Base-by-base conservation (phyloP, 108 stramenopile genomes). In the Cyclotella baltica region DNA sequence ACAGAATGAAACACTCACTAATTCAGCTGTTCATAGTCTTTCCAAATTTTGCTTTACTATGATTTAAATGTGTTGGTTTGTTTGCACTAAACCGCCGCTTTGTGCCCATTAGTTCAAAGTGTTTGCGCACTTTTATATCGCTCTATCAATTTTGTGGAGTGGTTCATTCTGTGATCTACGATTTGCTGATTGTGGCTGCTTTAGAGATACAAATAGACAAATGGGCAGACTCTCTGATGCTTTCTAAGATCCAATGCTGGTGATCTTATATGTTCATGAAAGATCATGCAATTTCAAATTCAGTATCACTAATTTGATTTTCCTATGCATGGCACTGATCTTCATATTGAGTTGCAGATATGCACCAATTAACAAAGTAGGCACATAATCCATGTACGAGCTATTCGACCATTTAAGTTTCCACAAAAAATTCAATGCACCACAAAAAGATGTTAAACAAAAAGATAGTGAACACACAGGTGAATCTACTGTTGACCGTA, bases 391-490 rank as follows among this genome's bases (percentile, higher is more conserved):
- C 70, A 20, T 59, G 30, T 25, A 56, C 67, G 13, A 69, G 66
- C 25, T 61, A 59, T 38, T 65, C 62, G 27, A 37, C 68, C 33
- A 64, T 81, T 51, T 57, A 70, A 18, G 52, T 75, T 18, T 81
- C 81, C 36, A 25, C 75, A 63, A 75, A 72, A 63, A 53, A 69
- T 36, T 81, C 38, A 81, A 70, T 66, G 66, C 51, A 33, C 71
- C 61, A 19, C 23, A 1, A 29, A 30, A 53, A 56, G 33, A 28
- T 30, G n/a, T 11, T 13, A 43, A 51, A 4, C 46, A 46, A 28
- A 1, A 9, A 4, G 31, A 22, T 27, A n/a, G 15, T 25, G 35
- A 59, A 18, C 23, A 23, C 0, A 1, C 50, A 8, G 38, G 25
- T 35, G 23, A 27, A 23, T 37, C 35, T 30, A 46, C 13, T 57